Conservation (phyloP, 768 basidiomycete genomes). For the Rhodotorula kratochvilovae region DNA sequence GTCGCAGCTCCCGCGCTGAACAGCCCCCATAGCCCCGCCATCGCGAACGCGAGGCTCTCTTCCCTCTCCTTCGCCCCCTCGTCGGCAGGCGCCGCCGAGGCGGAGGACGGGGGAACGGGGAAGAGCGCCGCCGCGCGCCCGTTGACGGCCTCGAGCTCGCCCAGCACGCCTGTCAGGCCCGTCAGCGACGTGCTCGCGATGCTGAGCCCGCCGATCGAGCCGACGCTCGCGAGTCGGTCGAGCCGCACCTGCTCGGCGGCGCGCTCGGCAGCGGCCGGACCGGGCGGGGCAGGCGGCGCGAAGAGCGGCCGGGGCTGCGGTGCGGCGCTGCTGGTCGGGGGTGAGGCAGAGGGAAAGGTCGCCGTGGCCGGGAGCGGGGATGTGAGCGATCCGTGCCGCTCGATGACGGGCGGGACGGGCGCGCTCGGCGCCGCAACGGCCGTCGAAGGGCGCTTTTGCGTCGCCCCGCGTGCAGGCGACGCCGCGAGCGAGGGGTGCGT, state of each 20-base stretch:
- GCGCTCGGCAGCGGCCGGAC: background rate
- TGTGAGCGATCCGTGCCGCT: background rate
- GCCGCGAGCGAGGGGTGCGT: background rate
- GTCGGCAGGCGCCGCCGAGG: no score
- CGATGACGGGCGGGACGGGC: no score
- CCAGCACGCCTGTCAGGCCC: background rate
- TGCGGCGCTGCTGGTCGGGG: no score
- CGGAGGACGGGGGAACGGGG: background rate
- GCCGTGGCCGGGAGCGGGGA: background rate
- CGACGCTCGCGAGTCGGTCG: background rate
- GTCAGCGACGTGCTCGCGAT: background rate
- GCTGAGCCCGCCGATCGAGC: background rate
- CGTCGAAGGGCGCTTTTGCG: background rate
- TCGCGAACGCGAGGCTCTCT: background rate
- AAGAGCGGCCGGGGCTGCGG: background rate
- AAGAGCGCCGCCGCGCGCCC: background rate
- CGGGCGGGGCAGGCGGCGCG: background rate
- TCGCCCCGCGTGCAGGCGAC: background rate
- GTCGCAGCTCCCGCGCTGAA: background rate
- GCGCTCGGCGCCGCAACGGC: no score
- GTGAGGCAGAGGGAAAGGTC: background rate
- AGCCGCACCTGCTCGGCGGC: background rate
- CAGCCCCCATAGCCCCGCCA: slow-evolving; percentile 8
- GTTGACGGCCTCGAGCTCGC: background rate
- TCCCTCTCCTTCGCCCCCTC: background rate